Base-by-base conservation (phyloP, 345 rosid genomes). In the Stellera chamaejasme region DNA sequence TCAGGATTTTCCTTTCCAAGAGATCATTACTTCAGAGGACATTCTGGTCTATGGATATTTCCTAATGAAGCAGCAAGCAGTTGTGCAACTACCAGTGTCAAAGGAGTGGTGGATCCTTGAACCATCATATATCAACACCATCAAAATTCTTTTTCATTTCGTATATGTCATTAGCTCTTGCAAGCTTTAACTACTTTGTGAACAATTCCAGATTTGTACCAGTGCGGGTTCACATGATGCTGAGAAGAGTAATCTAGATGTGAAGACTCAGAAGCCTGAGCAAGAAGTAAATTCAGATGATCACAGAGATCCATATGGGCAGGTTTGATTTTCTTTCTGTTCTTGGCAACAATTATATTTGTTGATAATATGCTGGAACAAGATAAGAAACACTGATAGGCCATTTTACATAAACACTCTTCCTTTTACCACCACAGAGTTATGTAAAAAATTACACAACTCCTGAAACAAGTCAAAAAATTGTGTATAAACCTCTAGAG, bases 11-110 rank as follows among this genome's bases (percentile, higher is more conserved):
- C 28, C 13, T 48, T 52, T 60, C 51, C 68, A 54, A 53, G 65
- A 45, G 52, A 61, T n/a, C 52, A 27, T 27, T 54, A 59, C 66
- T 51, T 63, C 26, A 56, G 50, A 36, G 73, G 69, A 55, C 50
- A 51, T 54, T 63, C 79, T 13, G 78, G 80, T 27, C 76, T 71
- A 50, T 85, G 98, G 98, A 78, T 85, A 66, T 92, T 80, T 56
- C 86, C 90, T 1, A 80, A 72, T 52, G 85, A 75, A 63, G 68
- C 72, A 43, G 77, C 67, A 52, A 51, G 57, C 61, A 48, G 67
- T 43, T 79, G 84, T 54, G 52, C 72, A 43, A 76, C 89, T 41
- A 70, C 80, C n/a, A 69, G 66, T 16, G 68, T 73, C 59, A 75
- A 77, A 67, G 55, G 61, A 64, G 41, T 58, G 41, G 60, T 74